A percentile compares a stretch with the other conserved stretches of the same genome.
phyloP scores from a whole-genome alignment of 768 basidiomycete species.

The Termitomyces sp. region DNA sequence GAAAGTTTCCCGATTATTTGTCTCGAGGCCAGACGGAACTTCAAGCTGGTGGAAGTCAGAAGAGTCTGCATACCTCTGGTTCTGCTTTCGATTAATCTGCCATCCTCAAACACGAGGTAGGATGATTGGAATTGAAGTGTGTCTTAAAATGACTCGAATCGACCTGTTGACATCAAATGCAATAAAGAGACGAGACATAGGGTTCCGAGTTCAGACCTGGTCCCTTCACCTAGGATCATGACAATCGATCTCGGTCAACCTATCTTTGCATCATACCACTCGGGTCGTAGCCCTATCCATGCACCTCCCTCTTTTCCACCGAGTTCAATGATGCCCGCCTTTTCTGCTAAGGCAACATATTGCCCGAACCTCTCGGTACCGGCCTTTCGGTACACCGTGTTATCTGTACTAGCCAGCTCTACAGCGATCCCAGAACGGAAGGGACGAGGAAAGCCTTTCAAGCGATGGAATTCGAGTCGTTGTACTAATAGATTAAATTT shows the following conservation, averaged over 20 bases:
- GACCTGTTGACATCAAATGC: background rate
- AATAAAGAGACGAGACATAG: background rate
- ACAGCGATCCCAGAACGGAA: slow-evolving; percentile 35
- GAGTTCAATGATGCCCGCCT: slow-evolving; percentile 33
- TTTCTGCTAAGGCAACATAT: slow-evolving; percentile 36
- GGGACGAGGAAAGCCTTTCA: slow-evolving; percentile 27
- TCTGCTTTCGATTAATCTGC: background rate
- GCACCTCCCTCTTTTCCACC: slow-evolving; percentile 34
- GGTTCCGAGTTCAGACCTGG: slow-evolving; percentile 2
- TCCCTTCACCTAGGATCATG: background rate
- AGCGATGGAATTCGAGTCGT: slow-evolving; percentile 25
- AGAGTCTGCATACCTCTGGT: background rate
- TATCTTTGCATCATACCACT: slow-evolving; percentile 21
- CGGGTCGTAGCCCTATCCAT: slow-evolving; percentile 35
- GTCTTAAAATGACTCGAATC: slow-evolving; percentile 3
- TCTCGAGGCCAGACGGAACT: background rate
- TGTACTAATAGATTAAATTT: slow-evolving; percentile 34
- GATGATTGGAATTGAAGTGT: background rate
- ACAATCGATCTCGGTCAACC: background rate
- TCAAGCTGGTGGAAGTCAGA: background rate
- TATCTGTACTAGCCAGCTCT: slow-evolving; percentile 24
- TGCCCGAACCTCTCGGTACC: slow-evolving; percentile 38
- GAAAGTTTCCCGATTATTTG: background rate
- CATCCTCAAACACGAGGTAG: background rate
- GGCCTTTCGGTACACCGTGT: slow-evolving; percentile 31